A percentile compares a stretch with the other conserved stretches of the same genome.
Conservation (phyloP, 257 asterid species). For the Ilex asprella region DNA sequence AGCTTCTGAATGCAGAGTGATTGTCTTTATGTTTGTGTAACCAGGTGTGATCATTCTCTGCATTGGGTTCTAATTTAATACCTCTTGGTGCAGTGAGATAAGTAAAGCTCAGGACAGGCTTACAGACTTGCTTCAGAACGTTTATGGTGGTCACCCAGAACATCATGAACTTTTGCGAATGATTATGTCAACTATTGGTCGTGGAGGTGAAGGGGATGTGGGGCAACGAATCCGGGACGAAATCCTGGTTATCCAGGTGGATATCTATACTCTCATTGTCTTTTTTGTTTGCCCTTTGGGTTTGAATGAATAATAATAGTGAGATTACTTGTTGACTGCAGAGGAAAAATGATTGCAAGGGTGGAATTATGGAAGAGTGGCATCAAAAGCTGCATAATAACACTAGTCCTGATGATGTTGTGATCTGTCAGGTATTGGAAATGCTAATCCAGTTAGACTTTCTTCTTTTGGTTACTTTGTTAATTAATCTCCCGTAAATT, state of each 20-base stretch:
- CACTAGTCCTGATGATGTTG: constrained; percentile 98
- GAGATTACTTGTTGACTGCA: constrained; percentile 25
- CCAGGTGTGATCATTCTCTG: constrained; percentile 3
- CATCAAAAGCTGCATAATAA: constrained; percentile 97
- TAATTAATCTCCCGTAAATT: constrained; percentile 3
- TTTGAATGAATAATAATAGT: constrained; percentile 5
- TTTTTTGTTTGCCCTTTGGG: background rate
- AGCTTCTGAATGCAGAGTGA: constrained; percentile 1
- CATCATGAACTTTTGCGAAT: constrained; percentile 72
- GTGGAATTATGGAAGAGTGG: constrained; percentile 99
- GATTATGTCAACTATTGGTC: constrained; percentile 98
- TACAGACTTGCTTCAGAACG: constrained; percentile 71
- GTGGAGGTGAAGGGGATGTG: constrained; percentile 99
- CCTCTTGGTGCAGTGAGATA: constrained; percentile 66
- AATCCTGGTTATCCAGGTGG: constrained; percentile 90
- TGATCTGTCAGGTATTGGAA: constrained; percentile 86
- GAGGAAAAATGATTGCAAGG: constrained; percentile 91
- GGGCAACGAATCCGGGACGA: constrained; percentile 99
- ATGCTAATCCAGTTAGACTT: constrained; percentile 7
- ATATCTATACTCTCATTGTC: constrained; percentile 2
- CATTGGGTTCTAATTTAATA: constrained; percentile 4
- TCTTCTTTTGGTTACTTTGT: background rate
- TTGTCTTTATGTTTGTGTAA: background rate
- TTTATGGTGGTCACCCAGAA: constrained; percentile 50
- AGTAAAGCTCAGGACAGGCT: constrained; percentile 98